Conservation (phyloP, 83 land plant genomes). For the Thuja plicata region DNA sequence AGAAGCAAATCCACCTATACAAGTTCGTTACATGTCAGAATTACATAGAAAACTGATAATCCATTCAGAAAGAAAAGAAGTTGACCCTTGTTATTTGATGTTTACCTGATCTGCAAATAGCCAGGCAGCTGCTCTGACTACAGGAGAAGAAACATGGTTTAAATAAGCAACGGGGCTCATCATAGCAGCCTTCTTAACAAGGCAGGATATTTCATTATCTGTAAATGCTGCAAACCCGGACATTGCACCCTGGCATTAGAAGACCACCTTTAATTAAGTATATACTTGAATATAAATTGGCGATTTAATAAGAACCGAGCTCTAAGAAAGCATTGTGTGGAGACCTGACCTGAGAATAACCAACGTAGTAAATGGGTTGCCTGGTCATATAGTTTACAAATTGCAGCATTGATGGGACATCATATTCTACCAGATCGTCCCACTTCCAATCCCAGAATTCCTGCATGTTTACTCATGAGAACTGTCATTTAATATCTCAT, state of each 20-base stretch:
- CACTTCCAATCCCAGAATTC: slow-evolving; percentile 79
- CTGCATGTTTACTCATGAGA: slow-evolving; percentile 20
- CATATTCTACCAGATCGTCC: slow-evolving; percentile 64
- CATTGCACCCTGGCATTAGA: slow-evolving; percentile 56
- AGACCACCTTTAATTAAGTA: neutral
- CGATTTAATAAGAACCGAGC: too few species aligned
- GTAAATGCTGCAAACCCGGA: slow-evolving; percentile 66
- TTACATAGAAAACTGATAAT: neutral
- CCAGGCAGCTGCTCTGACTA: neutral
- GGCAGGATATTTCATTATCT: slow-evolving; percentile 27
- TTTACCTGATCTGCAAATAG: slow-evolving; percentile 1
- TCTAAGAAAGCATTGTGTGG: too few species aligned
- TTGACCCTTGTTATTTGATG: neutral
- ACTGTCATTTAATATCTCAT: too few species aligned
- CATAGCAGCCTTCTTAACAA: slow-evolving; percentile 64
- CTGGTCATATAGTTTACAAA: slow-evolving; percentile 49
- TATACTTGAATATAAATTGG: neutral
- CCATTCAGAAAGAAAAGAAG: neutral
- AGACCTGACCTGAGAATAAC: slow-evolving; percentile 63
- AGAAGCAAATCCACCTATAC: slow-evolving; percentile 29
- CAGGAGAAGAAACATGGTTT: neutral
- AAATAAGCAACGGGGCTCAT: slow-evolving; percentile 73
- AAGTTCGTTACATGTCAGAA: neutral
- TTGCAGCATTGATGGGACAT: slow-evolving; percentile 59
- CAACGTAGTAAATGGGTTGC: slow-evolving; percentile 60